These are phyloP conservation scores for Rhamnella rubrinervis DNA, from an alignment of 331 rosid species.

Conservation along the genomic window DNA sequence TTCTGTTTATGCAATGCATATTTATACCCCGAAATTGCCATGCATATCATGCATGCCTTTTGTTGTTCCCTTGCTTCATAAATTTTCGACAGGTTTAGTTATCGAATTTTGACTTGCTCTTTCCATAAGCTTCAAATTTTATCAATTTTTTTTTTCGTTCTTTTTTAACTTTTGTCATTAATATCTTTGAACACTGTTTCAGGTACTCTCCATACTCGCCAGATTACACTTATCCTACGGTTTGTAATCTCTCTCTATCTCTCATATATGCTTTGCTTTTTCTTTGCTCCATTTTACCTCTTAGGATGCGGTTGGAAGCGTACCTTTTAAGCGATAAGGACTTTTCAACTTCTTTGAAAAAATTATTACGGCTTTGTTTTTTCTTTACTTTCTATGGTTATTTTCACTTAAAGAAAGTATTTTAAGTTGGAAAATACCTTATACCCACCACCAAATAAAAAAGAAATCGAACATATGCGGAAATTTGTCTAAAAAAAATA, in stretches of 20 bases:
- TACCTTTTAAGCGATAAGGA: slow-evolving; percentile 30
- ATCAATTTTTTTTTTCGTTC: not conserved
- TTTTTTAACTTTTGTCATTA: not conserved
- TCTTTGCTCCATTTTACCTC: slow-evolving; percentile 22
- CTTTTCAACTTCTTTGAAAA: slow-evolving; percentile 36
- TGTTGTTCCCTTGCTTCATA: no score
- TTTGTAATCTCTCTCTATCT: slow-evolving; percentile 36
- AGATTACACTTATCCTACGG: slow-evolving; percentile 92
- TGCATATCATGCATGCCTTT: no score
- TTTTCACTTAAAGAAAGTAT: not conserved
- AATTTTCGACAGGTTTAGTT: no score
- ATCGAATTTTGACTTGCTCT: no score
- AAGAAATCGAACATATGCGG: no score
- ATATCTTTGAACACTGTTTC: slow-evolving; percentile 22
- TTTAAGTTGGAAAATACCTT: not conserved
- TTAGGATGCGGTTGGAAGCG: slow-evolving; percentile 46
- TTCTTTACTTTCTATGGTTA: not conserved
- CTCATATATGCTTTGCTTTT: not conserved
- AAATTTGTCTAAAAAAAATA: no score
- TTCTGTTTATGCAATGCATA: no score
- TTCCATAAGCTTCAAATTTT: not conserved
- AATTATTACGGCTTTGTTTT: slow-evolving; percentile 6
- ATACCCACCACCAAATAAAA: not conserved
- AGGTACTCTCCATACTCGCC: slow-evolving; percentile 98
- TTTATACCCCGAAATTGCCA: no score